Evolutionary conservation across 495 filamentous ascomycete species (phyloP).

Genomic region (Podospora pseudopauciseta): DNA sequence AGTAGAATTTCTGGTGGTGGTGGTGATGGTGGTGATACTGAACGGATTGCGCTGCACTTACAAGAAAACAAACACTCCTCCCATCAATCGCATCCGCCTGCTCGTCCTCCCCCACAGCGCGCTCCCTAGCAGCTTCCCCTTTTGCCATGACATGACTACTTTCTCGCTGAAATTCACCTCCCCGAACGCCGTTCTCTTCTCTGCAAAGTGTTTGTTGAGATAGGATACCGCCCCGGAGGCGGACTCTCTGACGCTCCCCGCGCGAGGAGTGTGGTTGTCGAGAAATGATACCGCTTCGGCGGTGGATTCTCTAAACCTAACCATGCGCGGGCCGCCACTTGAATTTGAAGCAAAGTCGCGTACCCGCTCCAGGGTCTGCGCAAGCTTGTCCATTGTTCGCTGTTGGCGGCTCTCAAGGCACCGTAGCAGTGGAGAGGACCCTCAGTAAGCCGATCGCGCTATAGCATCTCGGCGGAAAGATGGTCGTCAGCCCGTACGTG

Average conservation of each 20-base stretch:
- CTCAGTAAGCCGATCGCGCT: background rate
- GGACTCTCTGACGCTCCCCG: background rate
- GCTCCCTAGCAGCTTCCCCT: conserved; percentile 21
- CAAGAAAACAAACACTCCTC: conserved; percentile 30
- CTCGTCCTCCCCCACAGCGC: conserved; percentile 34
- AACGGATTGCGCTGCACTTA: conserved; percentile 11
- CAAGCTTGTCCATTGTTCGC: background rate
- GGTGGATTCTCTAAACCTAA: background rate
- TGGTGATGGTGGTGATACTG: background rate
- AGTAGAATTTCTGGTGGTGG: background rate
- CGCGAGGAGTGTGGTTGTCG: background rate
- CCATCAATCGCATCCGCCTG: conserved; percentile 31
- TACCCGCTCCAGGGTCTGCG: background rate
- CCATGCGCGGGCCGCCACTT: background rate
- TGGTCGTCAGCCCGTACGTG: background rate
- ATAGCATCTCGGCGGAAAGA: background rate
- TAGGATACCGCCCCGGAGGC: background rate
- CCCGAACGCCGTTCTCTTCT: background rate
- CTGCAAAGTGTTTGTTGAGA: background rate
- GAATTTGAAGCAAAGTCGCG: background rate
- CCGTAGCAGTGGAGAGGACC: background rate
- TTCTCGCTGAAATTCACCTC: conserved; percentile 29
- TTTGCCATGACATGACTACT: conserved; percentile 15
- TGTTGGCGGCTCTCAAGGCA: background rate
- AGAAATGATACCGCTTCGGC: background rate